Evolutionary conservation across 179 eudicot species (phyloP).

Genomic region (Nepenthes alata): DNA sequence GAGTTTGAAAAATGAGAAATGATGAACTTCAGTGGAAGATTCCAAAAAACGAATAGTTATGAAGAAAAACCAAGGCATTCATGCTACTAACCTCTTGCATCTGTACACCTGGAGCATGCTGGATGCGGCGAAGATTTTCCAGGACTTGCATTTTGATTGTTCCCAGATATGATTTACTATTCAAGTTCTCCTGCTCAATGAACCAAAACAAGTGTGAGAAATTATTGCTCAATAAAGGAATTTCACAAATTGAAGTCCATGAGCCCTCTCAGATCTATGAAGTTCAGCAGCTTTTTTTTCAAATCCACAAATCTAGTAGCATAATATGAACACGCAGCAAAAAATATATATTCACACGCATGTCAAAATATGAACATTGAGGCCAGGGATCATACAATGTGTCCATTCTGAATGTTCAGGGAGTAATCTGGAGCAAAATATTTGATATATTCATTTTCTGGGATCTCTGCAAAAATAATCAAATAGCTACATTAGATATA

Average conservation of each 20-base stretch:
- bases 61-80: too few species aligned
- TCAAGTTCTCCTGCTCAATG: constrained; percentile 62
- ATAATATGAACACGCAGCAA: background rate
- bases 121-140: constrained; percentile 87
- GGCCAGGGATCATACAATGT: constrained; percentile 35
- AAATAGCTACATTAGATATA: background rate
- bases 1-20: too few species aligned
- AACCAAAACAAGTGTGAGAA: constrained; percentile 9
- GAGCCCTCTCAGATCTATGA: too few species aligned
- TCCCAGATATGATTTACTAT: constrained; percentile 77
- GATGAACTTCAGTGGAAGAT: too few species aligned
- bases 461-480: constrained; percentile 58
- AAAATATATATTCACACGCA: background rate
- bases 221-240: background rate
- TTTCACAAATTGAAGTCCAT: too few species aligned
- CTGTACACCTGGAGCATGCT: constrained; percentile 95
- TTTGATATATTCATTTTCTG: constrained; percentile 81
- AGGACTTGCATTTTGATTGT: constrained; percentile 84
- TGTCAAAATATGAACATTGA: background rate
- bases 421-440: constrained; percentile 81
- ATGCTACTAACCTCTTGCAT: constrained; percentile 76
- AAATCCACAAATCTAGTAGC: background rate
- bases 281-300: too few species aligned
- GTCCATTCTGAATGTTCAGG: constrained; percentile 66
- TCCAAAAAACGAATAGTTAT: too few species aligned